Evolutionary conservation across 352 stramenopile species (phyloP).

Genomic region (Pythium aristosporum): DNA sequence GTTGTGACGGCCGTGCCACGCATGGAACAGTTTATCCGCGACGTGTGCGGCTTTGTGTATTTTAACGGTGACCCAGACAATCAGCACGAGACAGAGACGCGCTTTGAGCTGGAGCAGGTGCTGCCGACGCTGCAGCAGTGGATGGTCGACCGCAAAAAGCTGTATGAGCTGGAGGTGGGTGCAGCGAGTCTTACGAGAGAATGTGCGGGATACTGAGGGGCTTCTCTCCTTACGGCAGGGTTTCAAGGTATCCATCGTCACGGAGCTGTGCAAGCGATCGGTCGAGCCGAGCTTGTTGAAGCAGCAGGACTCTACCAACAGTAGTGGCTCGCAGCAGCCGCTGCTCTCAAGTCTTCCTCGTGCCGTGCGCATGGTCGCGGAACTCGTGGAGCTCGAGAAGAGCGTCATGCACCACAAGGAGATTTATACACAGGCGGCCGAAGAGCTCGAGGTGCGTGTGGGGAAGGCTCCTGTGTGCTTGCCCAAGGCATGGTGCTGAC

Average conservation of each 20-base stretch:
- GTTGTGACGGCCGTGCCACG: slow-evolving; percentile 76
- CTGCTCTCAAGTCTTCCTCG: slow-evolving; percentile 48
- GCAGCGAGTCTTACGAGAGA: background rate
- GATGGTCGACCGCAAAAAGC: slow-evolving; percentile 51
- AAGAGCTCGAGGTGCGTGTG: slow-evolving; percentile 65
- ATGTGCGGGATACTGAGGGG: background rate
- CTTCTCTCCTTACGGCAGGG: slow-evolving; percentile 14
- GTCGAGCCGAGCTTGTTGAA: slow-evolving; percentile 45
- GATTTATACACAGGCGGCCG: slow-evolving; percentile 78
- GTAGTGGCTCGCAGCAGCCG: slow-evolving; percentile 14
- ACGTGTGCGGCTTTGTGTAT: slow-evolving; percentile 80
- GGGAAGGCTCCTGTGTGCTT: background rate
- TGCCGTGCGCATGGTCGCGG: slow-evolving; percentile 65
- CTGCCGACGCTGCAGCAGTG: slow-evolving; percentile 71
- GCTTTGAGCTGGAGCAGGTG: slow-evolving; percentile 69
- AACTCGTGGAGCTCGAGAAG: slow-evolving; percentile 85
- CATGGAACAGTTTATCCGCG: slow-evolving; percentile 87
- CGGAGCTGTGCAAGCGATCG: slow-evolving; percentile 60
- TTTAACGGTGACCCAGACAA: slow-evolving; percentile 34
- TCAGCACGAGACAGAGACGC: slow-evolving; percentile 19
- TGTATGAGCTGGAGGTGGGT: slow-evolving; percentile 56
- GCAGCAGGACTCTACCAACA: slow-evolving; percentile 9
- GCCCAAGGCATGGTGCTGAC: background rate
- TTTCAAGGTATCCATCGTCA: slow-evolving; percentile 59
- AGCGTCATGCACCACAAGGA: slow-evolving; percentile 75